Percentiles rank a stretch among this genome's conserved stretches.
phyloP scores from a whole-genome alignment of 192 early-diverging fungal genomes.

The Umbelopsis ramanniana region DNA sequence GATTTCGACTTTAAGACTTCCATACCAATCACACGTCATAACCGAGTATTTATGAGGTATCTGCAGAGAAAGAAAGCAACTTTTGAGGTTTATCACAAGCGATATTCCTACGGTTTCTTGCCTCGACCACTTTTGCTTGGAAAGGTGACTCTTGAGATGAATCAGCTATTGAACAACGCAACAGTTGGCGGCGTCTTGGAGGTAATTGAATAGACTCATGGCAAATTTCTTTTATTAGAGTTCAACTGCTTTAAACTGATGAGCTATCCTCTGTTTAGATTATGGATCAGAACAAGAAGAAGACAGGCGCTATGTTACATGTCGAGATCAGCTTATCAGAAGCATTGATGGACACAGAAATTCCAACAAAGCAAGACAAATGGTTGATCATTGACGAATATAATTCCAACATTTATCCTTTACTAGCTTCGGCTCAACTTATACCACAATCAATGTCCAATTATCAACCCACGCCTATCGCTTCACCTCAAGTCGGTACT shows the following conservation, averaged over 20 bases:
- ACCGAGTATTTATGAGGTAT: constrained; percentile 62
- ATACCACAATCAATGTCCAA: constrained; percentile 23
- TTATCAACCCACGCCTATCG: constrained; percentile 23
- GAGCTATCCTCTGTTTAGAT: constrained; percentile 47
- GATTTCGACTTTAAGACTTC: constrained; percentile 59
- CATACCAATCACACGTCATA: constrained; percentile 65
- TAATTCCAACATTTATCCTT: constrained; percentile 35
- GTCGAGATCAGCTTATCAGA: constrained; percentile 63
- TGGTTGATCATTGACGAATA: constrained; percentile 70
- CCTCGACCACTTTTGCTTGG: constrained; percentile 62
- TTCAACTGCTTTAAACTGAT: not conserved
- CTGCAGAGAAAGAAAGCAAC: constrained; percentile 69
- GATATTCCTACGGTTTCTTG: constrained; percentile 55
- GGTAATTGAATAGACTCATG: constrained; percentile 40
- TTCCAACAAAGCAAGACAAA: constrained; percentile 60
- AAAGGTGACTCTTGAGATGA: constrained; percentile 57
- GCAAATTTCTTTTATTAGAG: too few relatives aligned
- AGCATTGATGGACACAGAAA: constrained; percentile 62
- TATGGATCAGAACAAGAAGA: constrained; percentile 61
- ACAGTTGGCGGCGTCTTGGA: constrained; percentile 56
- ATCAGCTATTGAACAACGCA: constrained; percentile 60
- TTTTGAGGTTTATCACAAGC: constrained; percentile 72
- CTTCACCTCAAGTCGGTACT: not conserved
- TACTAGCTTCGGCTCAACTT: constrained; percentile 28
- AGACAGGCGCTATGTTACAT: constrained; percentile 71